phyloP scores from a whole-genome alignment of 2,329 filamentous ascomycete genomes.

The Aspergillus quadricinctus region DNA sequence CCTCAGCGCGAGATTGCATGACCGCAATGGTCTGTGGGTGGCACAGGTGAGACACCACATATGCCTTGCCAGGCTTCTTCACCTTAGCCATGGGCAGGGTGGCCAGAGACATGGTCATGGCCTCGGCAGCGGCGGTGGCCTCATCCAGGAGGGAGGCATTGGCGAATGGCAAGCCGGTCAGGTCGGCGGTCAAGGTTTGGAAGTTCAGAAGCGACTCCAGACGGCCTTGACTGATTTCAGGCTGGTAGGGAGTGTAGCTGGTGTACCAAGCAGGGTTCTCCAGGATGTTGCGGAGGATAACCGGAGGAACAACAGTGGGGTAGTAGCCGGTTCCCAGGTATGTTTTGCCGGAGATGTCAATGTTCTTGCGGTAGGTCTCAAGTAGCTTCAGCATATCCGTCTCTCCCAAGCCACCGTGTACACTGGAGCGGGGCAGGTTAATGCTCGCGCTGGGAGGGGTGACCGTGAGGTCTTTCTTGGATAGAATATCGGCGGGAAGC shows the following conservation, averaged over 20 bases:
- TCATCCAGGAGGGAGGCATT: constrained; percentile 92
- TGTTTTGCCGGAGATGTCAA: constrained; percentile 56
- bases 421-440: constrained; percentile 37
- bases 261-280: constrained; percentile 97
- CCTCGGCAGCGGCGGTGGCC: constrained; percentile 86
- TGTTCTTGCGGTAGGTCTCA: constrained; percentile 48
- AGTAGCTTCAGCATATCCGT: constrained; percentile 40
- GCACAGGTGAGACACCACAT: constrained; percentile 74
- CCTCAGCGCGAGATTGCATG: constrained; percentile 76
- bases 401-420: constrained; percentile 45
- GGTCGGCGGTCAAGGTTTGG: constrained; percentile 85
- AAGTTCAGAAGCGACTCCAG: constrained; percentile 91
- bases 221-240: constrained; percentile 93
- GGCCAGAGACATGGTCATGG: constrained; percentile 89
- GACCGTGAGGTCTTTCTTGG: constrained; percentile 59
- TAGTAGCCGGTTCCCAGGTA: constrained; percentile 89
- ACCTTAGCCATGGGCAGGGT: constrained; percentile 66
- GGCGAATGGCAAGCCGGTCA: constrained; percentile 80
- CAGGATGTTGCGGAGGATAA: constrained; percentile 88
- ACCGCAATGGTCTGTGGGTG: constrained; percentile 85
- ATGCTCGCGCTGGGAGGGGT: constrained; percentile 42
- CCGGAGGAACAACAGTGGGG: constrained; percentile 76
- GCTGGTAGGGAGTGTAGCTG: constrained; percentile 95
- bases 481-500: constrained; percentile 73
- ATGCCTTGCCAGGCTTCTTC: constrained; percentile 72